Conservation (phyloP, 352 stramenopile species). For the Thraustochytrium sp. region DNA sequence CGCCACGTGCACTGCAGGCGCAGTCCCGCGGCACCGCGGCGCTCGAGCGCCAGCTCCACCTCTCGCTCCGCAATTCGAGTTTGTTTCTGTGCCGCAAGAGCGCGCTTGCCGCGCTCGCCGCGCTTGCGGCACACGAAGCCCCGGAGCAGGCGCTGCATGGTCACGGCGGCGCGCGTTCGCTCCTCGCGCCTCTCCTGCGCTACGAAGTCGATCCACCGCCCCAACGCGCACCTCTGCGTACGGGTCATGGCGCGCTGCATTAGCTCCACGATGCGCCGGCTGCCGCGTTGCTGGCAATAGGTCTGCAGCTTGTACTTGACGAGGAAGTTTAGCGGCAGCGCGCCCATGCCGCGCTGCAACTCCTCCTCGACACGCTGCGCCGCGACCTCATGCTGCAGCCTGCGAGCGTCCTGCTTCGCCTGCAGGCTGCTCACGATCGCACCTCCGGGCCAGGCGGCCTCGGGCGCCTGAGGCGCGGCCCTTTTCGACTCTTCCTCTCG, state of each 20-base stretch:
- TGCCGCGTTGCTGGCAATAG: slow-evolving; percentile 8
- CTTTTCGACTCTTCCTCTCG: neutral
- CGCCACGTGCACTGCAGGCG: neutral
- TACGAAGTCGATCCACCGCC: neutral
- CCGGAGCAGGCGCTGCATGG: neutral
- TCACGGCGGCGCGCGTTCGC: neutral
- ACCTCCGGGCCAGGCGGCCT: neutral
- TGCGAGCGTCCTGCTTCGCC: neutral
- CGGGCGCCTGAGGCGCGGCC: neutral
- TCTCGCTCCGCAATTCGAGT: neutral
- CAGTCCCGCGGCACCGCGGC: neutral
- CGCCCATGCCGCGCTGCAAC: neutral
- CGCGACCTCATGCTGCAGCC: neutral
- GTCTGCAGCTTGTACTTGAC: slow-evolving; percentile 19
- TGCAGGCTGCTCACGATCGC: too few relatives aligned
- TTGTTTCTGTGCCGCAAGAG: neutral
- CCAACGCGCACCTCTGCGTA: neutral
- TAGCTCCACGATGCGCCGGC: neutral
- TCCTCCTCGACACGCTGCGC: neutral
- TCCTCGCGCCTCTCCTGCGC: neutral
- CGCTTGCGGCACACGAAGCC: neutral
- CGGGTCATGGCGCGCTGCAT: neutral
- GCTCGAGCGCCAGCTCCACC: neutral
- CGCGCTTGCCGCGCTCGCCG: neutral
- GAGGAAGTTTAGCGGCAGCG: slow-evolving; percentile 14